Conservation (phyloP, 768 basidiomycete species). For the Hygrophorus pudorinus region DNA sequence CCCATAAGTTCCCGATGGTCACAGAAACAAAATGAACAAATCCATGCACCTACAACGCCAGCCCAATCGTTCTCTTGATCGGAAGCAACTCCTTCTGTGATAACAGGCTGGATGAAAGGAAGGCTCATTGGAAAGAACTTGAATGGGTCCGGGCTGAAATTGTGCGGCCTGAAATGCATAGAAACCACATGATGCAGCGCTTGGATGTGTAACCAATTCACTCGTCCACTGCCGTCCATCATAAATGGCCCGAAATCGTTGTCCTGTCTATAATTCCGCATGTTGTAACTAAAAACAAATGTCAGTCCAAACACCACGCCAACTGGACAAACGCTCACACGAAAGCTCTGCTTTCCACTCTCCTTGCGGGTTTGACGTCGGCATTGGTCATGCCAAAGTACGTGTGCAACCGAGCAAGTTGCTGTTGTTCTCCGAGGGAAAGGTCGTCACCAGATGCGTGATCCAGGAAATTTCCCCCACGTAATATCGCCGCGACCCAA, state of each 20-base stretch:
- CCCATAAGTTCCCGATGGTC: slow-evolving; percentile 59
- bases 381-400: slow-evolving; percentile 42
- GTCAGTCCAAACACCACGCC: too few species aligned
- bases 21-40: slow-evolving; percentile 54
- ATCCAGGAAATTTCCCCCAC: slow-evolving; percentile 37
- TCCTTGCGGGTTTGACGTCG: slow-evolving; percentile 25
- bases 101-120: slow-evolving; percentile 41
- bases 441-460: slow-evolving; percentile 8
- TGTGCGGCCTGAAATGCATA: slow-evolving; percentile 37
- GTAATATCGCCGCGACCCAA: slow-evolving; percentile 39
- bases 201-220: slow-evolving; percentile 54
- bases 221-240: slow-evolving; percentile 28
- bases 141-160: slow-evolving; percentile 22
- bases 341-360: slow-evolving; percentile 36
- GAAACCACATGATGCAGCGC: slow-evolving; percentile 47
- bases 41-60: slow-evolving; percentile 50
- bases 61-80: slow-evolving; percentile 42
- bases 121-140: slow-evolving; percentile 40
- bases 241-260: slow-evolving; percentile 51
- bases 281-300: slow-evolving; percentile 29
- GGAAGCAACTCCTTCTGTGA: slow-evolving; percentile 28
- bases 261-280: slow-evolving; percentile 41
- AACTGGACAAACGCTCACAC: slow-evolving; percentile 18
- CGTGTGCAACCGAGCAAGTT: slow-evolving; percentile 44
- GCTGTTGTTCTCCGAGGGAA: slow-evolving; percentile 19